Percentiles rank a stretch among this genome's conserved stretches.
phyloP scores from a whole-genome alignment of 176 grass and related monocot species.

The Tillandsia leiboldiana region DNA sequence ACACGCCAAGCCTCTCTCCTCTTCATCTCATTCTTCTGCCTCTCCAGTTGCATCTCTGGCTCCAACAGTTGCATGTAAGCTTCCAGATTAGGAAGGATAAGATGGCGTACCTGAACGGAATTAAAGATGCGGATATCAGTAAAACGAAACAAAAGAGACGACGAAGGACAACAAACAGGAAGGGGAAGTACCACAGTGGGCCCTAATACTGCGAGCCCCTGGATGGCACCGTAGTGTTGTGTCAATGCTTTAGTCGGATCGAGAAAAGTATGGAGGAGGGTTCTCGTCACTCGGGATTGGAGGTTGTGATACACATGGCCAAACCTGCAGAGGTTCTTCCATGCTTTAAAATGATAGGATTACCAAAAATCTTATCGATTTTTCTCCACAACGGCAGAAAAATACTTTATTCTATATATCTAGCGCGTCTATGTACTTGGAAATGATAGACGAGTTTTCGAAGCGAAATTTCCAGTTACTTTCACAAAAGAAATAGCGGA shows the following conservation, averaged over 20 bases:
- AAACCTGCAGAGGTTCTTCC: constrained; percentile 34
- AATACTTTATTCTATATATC: too few relatives aligned
- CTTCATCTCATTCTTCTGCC: constrained; percentile 92
- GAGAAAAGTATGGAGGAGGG: constrained; percentile 73
- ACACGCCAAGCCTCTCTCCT: constrained; percentile 97
- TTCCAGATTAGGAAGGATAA: constrained; percentile 76
- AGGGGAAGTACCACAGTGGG: constrained; percentile 42
- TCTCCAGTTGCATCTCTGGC: constrained; percentile 78
- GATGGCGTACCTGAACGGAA: constrained; percentile 52
- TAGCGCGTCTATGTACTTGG: too few relatives aligned
- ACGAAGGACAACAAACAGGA: not conserved
- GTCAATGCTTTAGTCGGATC: constrained; percentile 85
- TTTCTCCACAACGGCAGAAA: not conserved
- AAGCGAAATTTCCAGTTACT: too few relatives aligned
- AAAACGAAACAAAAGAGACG: constrained; percentile 17
- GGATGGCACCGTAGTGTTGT: constrained; percentile 92
- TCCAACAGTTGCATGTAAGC: constrained; percentile 82
- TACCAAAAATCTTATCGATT: too few relatives aligned
- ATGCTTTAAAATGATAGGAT: not conserved
- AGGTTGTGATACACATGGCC: constrained; percentile 84
- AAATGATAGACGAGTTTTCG: too few relatives aligned
- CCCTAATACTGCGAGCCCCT: constrained; percentile 80
- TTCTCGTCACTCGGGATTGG: constrained; percentile 64
- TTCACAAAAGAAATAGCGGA: too few relatives aligned
- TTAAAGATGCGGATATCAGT: constrained; percentile 1